Evolutionary conservation across 495 filamentous ascomycete species (phyloP).

Genomic region (Penicillium bovifimosum): DNA sequence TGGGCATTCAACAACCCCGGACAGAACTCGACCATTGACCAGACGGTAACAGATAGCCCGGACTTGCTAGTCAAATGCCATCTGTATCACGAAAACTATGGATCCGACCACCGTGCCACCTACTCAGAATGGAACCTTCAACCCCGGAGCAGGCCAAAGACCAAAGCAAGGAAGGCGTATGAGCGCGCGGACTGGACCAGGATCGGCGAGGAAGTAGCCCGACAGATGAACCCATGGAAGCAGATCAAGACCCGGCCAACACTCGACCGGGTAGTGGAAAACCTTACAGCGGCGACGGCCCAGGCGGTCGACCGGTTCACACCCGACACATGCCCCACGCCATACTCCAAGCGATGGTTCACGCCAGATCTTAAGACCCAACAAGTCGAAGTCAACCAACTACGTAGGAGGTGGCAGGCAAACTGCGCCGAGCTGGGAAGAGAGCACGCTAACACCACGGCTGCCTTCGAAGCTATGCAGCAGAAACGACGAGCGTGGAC

Average conservation of each 20-base stretch:
- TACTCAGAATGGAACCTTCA: conserved; percentile 22
- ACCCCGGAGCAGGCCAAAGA: neutral
- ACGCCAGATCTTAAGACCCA: neutral
- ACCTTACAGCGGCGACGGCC: neutral
- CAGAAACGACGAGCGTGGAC: conserved; percentile 7
- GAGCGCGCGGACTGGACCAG: conserved; percentile 19
- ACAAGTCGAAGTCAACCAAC: neutral
- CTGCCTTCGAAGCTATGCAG: neutral
- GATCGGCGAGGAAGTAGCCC: conserved; percentile 11
- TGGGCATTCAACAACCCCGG: conserved; percentile 15
- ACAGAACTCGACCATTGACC: conserved; percentile 8
- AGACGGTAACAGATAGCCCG: conserved; percentile 7
- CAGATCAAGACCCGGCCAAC: neutral
- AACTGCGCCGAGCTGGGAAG: neutral
- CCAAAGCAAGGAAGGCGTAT: conserved; percentile 17
- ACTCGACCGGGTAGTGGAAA: neutral
- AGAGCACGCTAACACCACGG: neutral
- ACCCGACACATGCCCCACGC: neutral
- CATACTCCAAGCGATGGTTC: conserved; percentile 2
- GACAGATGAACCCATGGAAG: no score
- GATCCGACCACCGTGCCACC: conserved; percentile 12
- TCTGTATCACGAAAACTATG: conserved; percentile 19
- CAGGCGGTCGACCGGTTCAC: neutral
- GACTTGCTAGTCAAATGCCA: conserved; percentile 14
- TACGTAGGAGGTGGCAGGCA: neutral